Base-by-base conservation (phyloP, 805 yeast genomes). In the Starmerella scarabaei region DNA sequence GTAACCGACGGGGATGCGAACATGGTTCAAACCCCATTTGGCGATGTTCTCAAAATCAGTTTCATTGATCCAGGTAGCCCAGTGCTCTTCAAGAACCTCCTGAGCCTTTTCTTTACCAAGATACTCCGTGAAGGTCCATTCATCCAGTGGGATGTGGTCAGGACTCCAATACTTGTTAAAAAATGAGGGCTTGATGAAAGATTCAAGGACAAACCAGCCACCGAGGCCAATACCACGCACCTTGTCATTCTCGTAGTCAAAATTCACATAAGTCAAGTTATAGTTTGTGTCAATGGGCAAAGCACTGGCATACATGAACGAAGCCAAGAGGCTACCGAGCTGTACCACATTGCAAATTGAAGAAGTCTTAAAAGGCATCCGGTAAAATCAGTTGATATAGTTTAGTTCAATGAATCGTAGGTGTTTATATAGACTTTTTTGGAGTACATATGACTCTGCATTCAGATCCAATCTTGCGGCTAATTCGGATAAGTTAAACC, bases 151-250 rank as follows among this genome's bases (percentile, higher is more conserved):
- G 59, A 65, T 31, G 4, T 45, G 49, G 12, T 38, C 40, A 23
- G 11, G 9, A 11, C 11, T 11, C 26, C 26, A 23, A 7, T 11
- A 7, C 9, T 7, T 23, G 26, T 7, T 23, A 53, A 85, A 83
- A 34, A 80, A 58, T 1, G 84, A 72, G 2, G 94, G 94, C 1
- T 85, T 80, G 50, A 84, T 82, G 58, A 69, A 83, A 1, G 94
- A 83, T 60, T 84, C 94, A 23, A 83, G 59, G 1, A 82, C 81
- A 34, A 84, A 68, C 94, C 94, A 83, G 31, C 94, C 94, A 43
- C 94, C 94, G 18, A 84, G 60, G 53, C 78, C 77, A 30, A 84
- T 84, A 52, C 94, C 94, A 31, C 70, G 57, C 31, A 71, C 60
- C 0, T 62, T 61, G 21, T 33, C 36, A 17, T 41, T 18, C 15